These are phyloP conservation scores for Naganishia antarctica DNA, from an alignment of 768 basidiomycete species.

Conservation along the genomic window DNA sequence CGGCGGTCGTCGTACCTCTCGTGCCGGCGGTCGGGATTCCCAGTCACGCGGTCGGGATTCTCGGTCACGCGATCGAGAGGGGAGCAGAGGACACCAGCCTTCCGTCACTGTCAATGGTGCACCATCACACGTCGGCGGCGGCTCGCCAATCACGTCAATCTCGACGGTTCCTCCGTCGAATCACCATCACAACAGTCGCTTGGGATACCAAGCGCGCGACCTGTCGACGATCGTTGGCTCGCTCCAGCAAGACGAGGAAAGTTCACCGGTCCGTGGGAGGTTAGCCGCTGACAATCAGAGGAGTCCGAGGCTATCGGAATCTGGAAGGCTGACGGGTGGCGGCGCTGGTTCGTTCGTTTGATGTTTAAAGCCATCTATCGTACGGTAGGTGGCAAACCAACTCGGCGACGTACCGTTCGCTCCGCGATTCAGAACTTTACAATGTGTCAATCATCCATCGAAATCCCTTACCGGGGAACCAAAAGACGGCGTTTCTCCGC, in stretches of 20 bases:
- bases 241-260: background rate
- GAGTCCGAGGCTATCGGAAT: background rate
- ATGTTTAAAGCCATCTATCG: constrained; percentile 17
- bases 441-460: constrained; percentile 8
- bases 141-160: too few relatives aligned
- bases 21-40: constrained; percentile 8
- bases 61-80: constrained; percentile 1
- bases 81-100: background rate
- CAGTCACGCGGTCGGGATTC: background rate
- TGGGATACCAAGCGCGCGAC: background rate
- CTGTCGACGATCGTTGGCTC: constrained; percentile 26
- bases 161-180: constrained; percentile 7
- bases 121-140: too few relatives aligned
- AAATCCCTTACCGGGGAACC: too few relatives aligned
- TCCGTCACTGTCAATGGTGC: too few relatives aligned
- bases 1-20: background rate
- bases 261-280: background rate
- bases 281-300: background rate
- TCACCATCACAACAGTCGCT: background rate
- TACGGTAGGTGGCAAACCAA: constrained; percentile 6
- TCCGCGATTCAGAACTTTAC: background rate
- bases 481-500: too few relatives aligned
- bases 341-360: constrained; percentile 6
- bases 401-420: background rate
- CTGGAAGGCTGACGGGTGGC: background rate